Percentiles rank a stretch among this genome's conserved stretches.
phyloP scores from a whole-genome alignment of 345 rosid genomes.

The Populus davidiana region DNA sequence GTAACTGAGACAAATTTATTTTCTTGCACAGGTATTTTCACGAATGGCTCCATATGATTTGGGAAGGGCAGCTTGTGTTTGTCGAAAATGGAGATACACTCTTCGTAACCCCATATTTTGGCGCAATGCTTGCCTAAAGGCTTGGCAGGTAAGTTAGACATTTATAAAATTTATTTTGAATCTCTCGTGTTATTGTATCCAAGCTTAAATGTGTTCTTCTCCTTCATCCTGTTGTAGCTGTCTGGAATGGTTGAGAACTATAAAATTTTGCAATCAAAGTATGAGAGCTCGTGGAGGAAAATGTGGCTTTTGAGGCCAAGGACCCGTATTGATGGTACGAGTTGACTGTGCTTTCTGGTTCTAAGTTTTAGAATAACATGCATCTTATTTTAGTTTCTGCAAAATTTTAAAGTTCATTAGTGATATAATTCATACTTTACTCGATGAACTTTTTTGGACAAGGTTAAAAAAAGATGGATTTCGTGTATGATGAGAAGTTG shows the following conservation, averaged over 20 bases:
- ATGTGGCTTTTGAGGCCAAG: constrained; percentile 97
- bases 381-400: neutral
- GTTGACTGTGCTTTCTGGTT: neutral
- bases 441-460: too few relatives aligned
- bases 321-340: constrained; percentile 85
- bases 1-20: constrained; percentile 1
- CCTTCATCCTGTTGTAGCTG: constrained; percentile 32
- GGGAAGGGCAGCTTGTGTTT: constrained; percentile 86
- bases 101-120: constrained; percentile 85
- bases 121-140: constrained; percentile 90
- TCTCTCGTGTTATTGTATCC: neutral
- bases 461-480: too few relatives aligned
- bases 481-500: neutral
- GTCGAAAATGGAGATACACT: constrained; percentile 91
- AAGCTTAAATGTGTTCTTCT: constrained; percentile 9
- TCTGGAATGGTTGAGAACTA: constrained; percentile 84
- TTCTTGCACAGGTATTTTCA: constrained; percentile 62
- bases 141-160: constrained; percentile 66
- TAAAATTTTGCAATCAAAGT: constrained; percentile 65
- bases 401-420: neutral
- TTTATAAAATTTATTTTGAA: neutral
- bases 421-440: neutral
- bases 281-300: constrained; percentile 93
- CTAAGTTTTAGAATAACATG: neutral
- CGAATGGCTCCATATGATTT: constrained; percentile 78